These are phyloP conservation scores for Colletotrichum coccodes DNA, from an alignment of 2,329 filamentous ascomycete species.

Conservation along the genomic window DNA sequence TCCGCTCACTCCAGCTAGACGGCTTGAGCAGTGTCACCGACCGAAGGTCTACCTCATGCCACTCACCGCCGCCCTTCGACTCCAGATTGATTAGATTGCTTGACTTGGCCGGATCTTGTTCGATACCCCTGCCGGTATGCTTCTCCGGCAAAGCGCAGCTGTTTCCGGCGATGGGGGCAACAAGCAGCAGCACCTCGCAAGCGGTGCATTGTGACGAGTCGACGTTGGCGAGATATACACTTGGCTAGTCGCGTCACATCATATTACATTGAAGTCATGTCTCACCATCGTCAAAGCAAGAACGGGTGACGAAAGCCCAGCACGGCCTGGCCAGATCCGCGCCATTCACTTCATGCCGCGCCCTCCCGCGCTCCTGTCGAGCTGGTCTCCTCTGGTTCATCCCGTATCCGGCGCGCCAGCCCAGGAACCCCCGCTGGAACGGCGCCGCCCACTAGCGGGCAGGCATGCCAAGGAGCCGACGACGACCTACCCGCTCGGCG, in stretches of 20 bases:
- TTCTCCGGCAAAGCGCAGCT: conserved; percentile 2
- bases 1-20: conserved; percentile 8
- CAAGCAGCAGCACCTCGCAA: conserved; percentile 1
- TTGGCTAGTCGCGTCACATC: conserved; percentile 13
- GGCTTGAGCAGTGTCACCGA: conserved; percentile 10
- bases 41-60: conserved; percentile 25
- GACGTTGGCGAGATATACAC: background rate
- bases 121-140: background rate
- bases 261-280: conserved; percentile 13
- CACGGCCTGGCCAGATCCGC: conserved; percentile 8
- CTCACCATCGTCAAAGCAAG: background rate
- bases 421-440: conserved; percentile 1
- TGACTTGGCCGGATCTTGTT: conserved; percentile 5
- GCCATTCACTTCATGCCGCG: conserved; percentile 13
- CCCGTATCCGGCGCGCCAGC: conserved; percentile 10
- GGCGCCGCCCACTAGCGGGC: background rate
- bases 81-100: conserved; percentile 34
- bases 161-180: conserved; percentile 12
- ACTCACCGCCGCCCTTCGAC: conserved; percentile 22
- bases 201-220: conserved; percentile 2
- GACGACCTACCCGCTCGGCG: conserved; percentile 14
- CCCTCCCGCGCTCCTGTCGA: conserved; percentile 13
- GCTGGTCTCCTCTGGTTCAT: conserved; percentile 9
- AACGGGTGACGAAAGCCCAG: background rate
- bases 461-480: background rate